Evolutionary conservation across 805 yeast genomes (phyloP).

Genomic region (Priceomyces castillae): DNA sequence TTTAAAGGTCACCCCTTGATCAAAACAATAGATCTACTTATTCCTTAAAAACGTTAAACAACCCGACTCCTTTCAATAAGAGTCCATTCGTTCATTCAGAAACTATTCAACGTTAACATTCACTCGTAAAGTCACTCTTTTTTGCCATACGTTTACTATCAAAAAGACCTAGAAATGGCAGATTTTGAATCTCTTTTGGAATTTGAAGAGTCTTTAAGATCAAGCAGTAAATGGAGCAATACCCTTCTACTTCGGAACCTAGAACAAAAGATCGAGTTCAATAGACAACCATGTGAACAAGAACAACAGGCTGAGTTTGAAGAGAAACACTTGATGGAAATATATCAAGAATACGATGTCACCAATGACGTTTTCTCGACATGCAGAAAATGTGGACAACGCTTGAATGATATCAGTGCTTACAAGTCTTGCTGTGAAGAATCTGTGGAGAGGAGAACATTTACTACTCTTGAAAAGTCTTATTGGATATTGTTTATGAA

Average conservation of each 20-base stretch:
- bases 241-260: constrained; percentile 22
- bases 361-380: constrained; percentile 31
- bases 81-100: not conserved
- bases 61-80: not conserved
- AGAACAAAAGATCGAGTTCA: constrained; percentile 26
- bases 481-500: constrained; percentile 46
- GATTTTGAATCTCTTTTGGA: constrained; percentile 30
- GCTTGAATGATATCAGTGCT: constrained; percentile 11
- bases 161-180: constrained; percentile 6
- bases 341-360: constrained; percentile 19
- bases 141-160: not conserved
- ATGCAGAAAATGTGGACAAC: constrained; percentile 29
- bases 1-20: not conserved
- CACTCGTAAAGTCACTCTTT: constrained; percentile 1
- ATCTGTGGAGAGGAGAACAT: not conserved
- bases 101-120: not conserved
- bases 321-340: constrained; percentile 14
- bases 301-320: constrained; percentile 9
- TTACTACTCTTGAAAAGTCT: constrained; percentile 31
- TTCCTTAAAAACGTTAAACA: constrained; percentile 2
- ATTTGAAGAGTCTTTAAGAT: constrained; percentile 32
- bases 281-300: constrained; percentile 11
- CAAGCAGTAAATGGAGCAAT: constrained; percentile 15
- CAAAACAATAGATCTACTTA: constrained; percentile 2
- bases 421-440: constrained; percentile 24